Percentiles rank a stretch among this genome's conserved stretches.
These are phyloP conservation scores for Solanum appendiculatum DNA, from an alignment of 257 asterid species.

Conservation along the genomic window DNA sequence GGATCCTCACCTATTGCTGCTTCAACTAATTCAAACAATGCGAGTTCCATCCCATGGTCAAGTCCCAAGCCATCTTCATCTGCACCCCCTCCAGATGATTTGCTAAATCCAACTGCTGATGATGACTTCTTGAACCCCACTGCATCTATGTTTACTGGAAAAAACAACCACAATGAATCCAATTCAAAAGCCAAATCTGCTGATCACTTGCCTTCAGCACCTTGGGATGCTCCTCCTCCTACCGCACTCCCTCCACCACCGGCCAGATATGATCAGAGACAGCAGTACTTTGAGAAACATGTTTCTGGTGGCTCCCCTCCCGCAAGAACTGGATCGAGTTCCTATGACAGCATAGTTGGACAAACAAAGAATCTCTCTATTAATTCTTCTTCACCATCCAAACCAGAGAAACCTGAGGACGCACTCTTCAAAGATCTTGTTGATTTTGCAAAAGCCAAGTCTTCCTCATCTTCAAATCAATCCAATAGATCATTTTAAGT, in stretches of 20 bases:
- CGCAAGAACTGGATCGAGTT: conserved; percentile 49
- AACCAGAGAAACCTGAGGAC: conserved; percentile 66
- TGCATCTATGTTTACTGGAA: conserved; percentile 53
- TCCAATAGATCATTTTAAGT: conserved; percentile 50
- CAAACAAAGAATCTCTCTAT: conserved; percentile 68
- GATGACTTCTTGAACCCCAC: conserved; percentile 85
- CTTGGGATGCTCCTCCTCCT: conserved; percentile 45
- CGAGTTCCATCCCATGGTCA: conserved; percentile 19
- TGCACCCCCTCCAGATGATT: conserved; percentile 34
- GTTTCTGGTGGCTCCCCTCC: conserved; percentile 27
- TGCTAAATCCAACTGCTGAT: conserved; percentile 13
- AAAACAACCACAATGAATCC: conserved; percentile 24
- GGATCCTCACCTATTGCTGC: conserved; percentile 27
- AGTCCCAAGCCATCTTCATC: conserved; percentile 30
- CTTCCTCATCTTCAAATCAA: conserved; percentile 67
- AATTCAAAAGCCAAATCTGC: conserved; percentile 40
- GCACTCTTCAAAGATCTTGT: conserved; percentile 84
- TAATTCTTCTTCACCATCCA: conserved; percentile 40
- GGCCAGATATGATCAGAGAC: conserved; percentile 68
- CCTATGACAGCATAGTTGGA: conserved; percentile 62
- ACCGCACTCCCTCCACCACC: conserved; percentile 69
- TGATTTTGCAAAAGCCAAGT: conserved; percentile 88
- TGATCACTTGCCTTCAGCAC: conserved; percentile 42
- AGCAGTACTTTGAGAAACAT: conserved; percentile 65
- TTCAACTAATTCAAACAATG: conserved; percentile 34